phyloP scores from a whole-genome alignment of 1,284 basidiomycete genomes.

The Puccinia sorghi region DNA sequence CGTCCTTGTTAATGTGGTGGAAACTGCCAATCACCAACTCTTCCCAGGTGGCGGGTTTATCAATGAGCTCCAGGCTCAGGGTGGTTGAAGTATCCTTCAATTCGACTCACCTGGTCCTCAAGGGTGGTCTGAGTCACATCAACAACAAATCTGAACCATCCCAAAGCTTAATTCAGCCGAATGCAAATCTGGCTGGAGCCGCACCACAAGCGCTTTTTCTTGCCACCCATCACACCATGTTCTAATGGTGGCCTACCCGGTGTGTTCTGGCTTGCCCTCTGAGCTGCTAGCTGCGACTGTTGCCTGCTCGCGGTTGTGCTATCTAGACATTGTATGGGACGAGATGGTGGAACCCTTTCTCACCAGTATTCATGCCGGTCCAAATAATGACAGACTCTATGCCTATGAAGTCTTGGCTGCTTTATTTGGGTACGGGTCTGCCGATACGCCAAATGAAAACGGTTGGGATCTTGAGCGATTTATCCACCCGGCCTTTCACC shows the following conservation, averaged over 20 bases:
- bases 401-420: slow-evolving; percentile 24
- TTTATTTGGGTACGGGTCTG: not conserved
- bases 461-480: slow-evolving; percentile 30
- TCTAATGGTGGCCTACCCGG: slow-evolving; percentile 32
- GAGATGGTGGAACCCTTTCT: slow-evolving; percentile 30
- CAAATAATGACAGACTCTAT: slow-evolving; percentile 27
- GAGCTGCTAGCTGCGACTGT: slow-evolving; percentile 12
- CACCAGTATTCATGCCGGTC: slow-evolving; percentile 19
- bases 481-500: slow-evolving; percentile 35
- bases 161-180: slow-evolving; percentile 26
- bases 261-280: slow-evolving; percentile 5
- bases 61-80: slow-evolving; percentile 62
- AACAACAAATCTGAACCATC: not conserved
- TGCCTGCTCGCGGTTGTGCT: slow-evolving; percentile 12
- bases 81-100: slow-evolving; percentile 56
- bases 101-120: slow-evolving; percentile 75
- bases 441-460: not conserved
- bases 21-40: slow-evolving; percentile 89
- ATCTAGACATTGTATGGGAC: slow-evolving; percentile 41
- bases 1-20: slow-evolving; percentile 92
- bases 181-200: not conserved
- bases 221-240: slow-evolving; percentile 17
- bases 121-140: slow-evolving; percentile 63
- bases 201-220: not conserved
- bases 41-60: slow-evolving; percentile 73